A percentile compares a stretch with the other conserved stretches of the same genome.
These are phyloP conservation scores for Pseudohyphozyma bogoriensis DNA, from an alignment of 768 basidiomycete genomes.

Conservation along the genomic window DNA sequence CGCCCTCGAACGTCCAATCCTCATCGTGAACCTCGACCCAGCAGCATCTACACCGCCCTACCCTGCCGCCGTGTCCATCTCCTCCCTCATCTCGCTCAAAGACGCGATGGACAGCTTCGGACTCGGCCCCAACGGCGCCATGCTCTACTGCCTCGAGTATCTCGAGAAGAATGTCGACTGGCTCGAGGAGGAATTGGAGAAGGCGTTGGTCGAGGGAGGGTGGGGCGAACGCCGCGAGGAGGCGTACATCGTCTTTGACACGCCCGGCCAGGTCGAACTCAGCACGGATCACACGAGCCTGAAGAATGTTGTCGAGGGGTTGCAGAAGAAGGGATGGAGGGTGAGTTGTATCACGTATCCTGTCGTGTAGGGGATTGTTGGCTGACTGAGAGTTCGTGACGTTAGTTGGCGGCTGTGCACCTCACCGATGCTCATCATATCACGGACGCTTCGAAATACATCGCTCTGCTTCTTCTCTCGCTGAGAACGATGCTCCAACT, in stretches of 20 bases:
- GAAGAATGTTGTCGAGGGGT: conserved; percentile 61
- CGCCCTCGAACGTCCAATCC: conserved; percentile 73
- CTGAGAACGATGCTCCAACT: conserved; percentile 96
- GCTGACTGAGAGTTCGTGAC: neutral
- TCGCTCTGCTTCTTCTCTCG: conserved; percentile 81
- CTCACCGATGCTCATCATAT: conserved; percentile 95
- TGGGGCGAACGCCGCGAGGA: conserved; percentile 45
- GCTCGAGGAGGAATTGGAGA: conserved; percentile 43
- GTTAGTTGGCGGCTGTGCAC: conserved; percentile 81
- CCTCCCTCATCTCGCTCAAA: conserved; percentile 71
- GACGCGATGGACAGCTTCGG: conserved; percentile 75
- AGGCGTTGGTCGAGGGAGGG: conserved; percentile 61
- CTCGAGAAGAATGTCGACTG: conserved; percentile 85
- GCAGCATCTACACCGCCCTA: conserved; percentile 85
- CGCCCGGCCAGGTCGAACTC: conserved; percentile 94
- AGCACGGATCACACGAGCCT: conserved; percentile 90
- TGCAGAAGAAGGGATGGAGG: conserved; percentile 71
- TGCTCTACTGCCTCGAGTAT: conserved; percentile 95
- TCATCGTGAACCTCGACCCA: conserved; percentile 90
- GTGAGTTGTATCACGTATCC: conserved; percentile 48
- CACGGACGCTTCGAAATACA: conserved; percentile 88
- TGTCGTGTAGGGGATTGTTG: neutral
- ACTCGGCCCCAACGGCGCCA: conserved; percentile 89
- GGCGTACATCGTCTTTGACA: conserved; percentile 84
- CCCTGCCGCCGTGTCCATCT: conserved; percentile 77